Base-by-base conservation (phyloP, 805 yeast species). In the Starmerella floricola region DNA sequence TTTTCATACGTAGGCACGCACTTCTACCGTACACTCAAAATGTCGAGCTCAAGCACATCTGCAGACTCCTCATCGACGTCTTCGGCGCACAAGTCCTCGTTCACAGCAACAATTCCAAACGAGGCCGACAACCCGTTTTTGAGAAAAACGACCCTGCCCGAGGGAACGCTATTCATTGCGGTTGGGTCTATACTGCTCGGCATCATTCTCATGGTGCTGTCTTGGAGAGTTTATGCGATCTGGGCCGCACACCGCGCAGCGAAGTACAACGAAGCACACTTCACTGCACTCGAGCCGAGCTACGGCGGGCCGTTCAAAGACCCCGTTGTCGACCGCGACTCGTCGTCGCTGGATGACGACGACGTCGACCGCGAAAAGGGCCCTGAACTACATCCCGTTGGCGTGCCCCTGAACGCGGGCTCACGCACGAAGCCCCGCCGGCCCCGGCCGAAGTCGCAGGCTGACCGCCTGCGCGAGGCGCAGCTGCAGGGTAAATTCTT, bases 121-220 rank as follows among this genome's bases (percentile, higher is more conserved):
- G 67, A 73, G 31, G 52, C 51, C 15, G 62, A 68, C 38, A 84
- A 84, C 59, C 94, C 94, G 10, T 76, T 70, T 53, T 66, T 84
- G 16, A 61, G 70, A 50, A 60, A 64, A 35, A 60, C 75, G 5
- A 55, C 55, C 17, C 65, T 68, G 35, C 83, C 86, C 1, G 68
- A 73, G 36, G 94, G 94, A 1, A 79, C 91, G 1, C 86, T 85
- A 2, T 84, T 83, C 61, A 84, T 85, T 39, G 79, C 82, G 0
- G 79, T 83, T 33, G 94, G 93, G 1, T 66, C 79, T 10, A 66
- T 78, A 30, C 74, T 78, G 4, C 82, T 78, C 0, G 76, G 74
- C 30, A 62, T 80, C 3, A 59, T 77, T 17, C 47, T 78, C 3
- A 68, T 67, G 1, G 65, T 79, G 31, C 49, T 71, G 10, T 49